Conservation (phyloP, 2,329 filamentous ascomycete genomes). For the Aspergillus versicolor region DNA sequence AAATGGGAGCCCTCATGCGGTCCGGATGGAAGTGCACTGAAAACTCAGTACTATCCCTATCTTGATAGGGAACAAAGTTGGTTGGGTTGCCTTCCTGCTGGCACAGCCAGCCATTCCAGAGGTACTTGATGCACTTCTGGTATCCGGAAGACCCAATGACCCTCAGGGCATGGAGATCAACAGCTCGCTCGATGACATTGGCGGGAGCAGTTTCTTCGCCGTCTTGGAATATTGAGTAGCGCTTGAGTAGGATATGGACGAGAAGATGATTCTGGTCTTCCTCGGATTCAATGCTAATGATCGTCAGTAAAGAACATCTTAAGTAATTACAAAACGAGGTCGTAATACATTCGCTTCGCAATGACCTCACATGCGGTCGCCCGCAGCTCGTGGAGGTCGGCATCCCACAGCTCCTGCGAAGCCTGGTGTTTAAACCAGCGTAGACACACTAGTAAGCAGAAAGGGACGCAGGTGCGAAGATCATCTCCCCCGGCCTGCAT, state of each 20-base stretch:
- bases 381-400: constrained; percentile 75
- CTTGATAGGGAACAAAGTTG: constrained; percentile 83
- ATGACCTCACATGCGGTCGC: constrained; percentile 86
- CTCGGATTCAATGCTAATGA: constrained; percentile 73
- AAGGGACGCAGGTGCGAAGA: constrained; percentile 77
- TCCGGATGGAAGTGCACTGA: constrained; percentile 86
- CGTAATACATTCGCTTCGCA: constrained; percentile 66
- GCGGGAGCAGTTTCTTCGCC: constrained; percentile 69
- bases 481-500: constrained; percentile 76
- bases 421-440: constrained; percentile 80
- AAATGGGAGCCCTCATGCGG: constrained; percentile 86
- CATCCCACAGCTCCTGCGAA: constrained; percentile 82
- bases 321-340: not conserved
- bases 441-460: constrained; percentile 72
- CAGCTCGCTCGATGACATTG: constrained; percentile 90
- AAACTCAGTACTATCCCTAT: constrained; percentile 76
- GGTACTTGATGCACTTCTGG: constrained; percentile 88
- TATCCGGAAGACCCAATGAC: constrained; percentile 93
- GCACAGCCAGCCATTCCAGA: constrained; percentile 96
- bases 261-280: constrained; percentile 77
- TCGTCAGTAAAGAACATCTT: constrained; percentile 1
- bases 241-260: constrained; percentile 77
- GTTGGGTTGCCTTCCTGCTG: constrained; percentile 89
- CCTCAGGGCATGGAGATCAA: constrained; percentile 83
- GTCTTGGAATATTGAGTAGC: constrained; percentile 78